Evolutionary conservation across 148 eudicot genomes (phyloP).

Genomic region (Amaranthus cruentus): DNA sequence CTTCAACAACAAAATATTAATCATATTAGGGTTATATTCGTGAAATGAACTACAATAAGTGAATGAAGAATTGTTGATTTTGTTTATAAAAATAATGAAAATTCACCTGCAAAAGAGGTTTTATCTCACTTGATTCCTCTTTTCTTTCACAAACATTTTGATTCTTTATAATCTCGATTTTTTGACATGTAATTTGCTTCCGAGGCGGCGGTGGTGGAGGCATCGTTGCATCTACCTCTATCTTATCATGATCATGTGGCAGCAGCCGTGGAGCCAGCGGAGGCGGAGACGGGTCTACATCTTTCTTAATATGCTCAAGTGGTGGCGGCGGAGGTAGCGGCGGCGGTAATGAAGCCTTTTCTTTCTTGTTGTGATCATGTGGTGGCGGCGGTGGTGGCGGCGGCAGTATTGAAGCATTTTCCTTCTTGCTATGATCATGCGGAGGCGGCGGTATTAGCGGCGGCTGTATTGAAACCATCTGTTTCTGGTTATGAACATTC

Average conservation of each 20-base stretch:
- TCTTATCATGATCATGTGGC: conserved; percentile 5
- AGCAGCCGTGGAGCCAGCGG: too few species aligned
- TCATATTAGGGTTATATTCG: too few species aligned
- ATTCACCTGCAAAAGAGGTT: conserved; percentile 54
- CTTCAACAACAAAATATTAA: background rate
- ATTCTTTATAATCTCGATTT: conserved; percentile 1
- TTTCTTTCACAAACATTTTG: conserved; percentile 11
- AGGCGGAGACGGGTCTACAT: too few species aligned
- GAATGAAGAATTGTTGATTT: background rate
- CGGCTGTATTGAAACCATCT: background rate
- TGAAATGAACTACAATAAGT: too few species aligned
- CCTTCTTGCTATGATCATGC: conserved; percentile 12
- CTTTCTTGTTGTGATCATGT: conserved; percentile 13
- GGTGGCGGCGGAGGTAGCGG: background rate
- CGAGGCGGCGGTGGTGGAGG: conserved; percentile 1
- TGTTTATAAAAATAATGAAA: background rate
- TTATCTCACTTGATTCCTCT: conserved; percentile 23
- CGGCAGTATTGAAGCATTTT: background rate
- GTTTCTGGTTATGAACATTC: conserved; percentile 12
- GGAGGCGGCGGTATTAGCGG: background rate
- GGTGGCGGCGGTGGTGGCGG: background rate
- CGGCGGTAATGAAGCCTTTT: background rate
- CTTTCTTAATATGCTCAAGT: too few species aligned
- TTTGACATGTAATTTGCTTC: background rate
- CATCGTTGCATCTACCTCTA: conserved; percentile 6